Percentiles rank a stretch among this genome's conserved stretches.
These are phyloP conservation scores for Turnera subulata DNA, from an alignment of 345 rosid genomes.

Conservation along the genomic window DNA sequence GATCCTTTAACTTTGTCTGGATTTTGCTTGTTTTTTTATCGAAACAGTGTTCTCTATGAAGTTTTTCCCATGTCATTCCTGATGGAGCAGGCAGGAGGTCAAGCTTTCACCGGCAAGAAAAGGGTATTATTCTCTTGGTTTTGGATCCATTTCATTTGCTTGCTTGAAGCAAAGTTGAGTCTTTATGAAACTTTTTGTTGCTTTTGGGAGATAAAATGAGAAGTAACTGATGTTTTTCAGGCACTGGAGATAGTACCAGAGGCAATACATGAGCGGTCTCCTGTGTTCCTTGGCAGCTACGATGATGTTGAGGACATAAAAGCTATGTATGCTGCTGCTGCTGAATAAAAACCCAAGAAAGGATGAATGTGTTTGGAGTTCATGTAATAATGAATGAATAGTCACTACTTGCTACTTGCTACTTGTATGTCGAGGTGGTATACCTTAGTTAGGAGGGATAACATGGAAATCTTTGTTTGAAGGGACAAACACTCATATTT, in stretches of 20 bases:
- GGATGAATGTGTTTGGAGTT: too few relatives aligned
- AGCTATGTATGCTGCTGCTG: slow-evolving; percentile 58
- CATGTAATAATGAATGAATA: too few relatives aligned
- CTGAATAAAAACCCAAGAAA: too few relatives aligned
- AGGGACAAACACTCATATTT: too few relatives aligned
- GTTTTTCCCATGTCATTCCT: slow-evolving; percentile 96
- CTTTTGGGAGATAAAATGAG: slow-evolving; percentile 9
- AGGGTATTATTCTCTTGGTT: slow-evolving; percentile 43
- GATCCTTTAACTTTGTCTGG: too few relatives aligned
- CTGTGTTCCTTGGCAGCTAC: slow-evolving; percentile 92
- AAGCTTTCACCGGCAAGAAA: slow-evolving; percentile 80
- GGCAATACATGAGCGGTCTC: slow-evolving; percentile 84
- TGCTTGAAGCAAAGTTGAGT: too few relatives aligned
- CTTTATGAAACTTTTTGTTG: too few relatives aligned
- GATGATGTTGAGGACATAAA: slow-evolving; percentile 94
- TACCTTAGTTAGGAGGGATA: too few relatives aligned
- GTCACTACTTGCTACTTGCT: too few relatives aligned
- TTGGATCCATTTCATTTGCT: too few relatives aligned
- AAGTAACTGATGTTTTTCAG: slow-evolving; percentile 21
- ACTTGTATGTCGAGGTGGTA: too few relatives aligned
- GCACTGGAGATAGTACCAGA: slow-evolving; percentile 76
- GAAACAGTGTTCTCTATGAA: slow-evolving; percentile 78
- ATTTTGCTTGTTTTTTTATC: slow-evolving; percentile 13
- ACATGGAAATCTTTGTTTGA: too few relatives aligned
- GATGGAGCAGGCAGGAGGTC: slow-evolving; percentile 99